phyloP scores from a whole-genome alignment of 345 rosid genomes.

The Gossypium stocksii region DNA sequence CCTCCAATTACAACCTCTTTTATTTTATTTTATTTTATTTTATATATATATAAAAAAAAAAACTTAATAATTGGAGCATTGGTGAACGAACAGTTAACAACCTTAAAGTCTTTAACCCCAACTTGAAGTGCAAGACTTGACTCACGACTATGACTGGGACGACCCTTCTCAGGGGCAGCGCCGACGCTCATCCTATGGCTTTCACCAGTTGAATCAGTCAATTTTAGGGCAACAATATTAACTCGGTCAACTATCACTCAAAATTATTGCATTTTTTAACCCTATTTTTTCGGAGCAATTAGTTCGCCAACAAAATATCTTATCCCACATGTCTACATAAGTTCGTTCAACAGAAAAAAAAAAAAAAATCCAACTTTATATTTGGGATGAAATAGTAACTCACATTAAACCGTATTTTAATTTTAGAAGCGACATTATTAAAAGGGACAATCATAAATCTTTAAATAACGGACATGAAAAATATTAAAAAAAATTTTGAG shows the following conservation, averaged over 20 bases:
- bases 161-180: no score
- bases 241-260: slow-evolving; percentile 11
- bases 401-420: accelerated
- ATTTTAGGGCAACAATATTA: not conserved
- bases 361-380: no score
- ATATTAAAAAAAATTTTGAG: no score
- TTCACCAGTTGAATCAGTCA: not conserved
- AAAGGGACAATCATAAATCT: accelerated
- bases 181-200: not conserved
- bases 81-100: not conserved
- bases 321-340: not conserved
- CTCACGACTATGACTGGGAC: no score
- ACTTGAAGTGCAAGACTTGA: not conserved
- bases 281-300: not conserved
- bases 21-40: no score
- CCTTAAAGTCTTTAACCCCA: not conserved
- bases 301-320: not conserved
- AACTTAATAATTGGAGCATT: no score
- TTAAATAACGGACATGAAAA: no score
- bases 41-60: no score
- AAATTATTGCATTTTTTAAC: not conserved
- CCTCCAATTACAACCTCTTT: no score
- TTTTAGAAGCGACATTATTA: accelerated
- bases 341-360: no score
- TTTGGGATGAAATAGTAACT: no score